A percentile compares a stretch with the other conserved stretches of the same genome.
These are phyloP conservation scores for Aspergillus asperescens DNA, from an alignment of 495 filamentous ascomycete genomes.

Conservation along the genomic window DNA sequence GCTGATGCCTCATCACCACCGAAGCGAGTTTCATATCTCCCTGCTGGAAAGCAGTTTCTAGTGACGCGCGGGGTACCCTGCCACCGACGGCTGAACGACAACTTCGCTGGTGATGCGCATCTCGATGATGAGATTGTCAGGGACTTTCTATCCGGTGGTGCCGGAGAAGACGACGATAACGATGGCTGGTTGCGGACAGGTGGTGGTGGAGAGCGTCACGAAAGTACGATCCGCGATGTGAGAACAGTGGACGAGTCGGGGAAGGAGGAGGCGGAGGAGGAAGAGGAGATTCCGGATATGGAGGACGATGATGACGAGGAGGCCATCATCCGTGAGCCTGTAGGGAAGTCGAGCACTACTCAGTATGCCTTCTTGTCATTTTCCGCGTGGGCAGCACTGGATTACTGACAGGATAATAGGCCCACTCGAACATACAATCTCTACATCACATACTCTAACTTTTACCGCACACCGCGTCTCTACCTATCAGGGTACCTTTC, in stretches of 20 bases:
- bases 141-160: conserved; percentile 64
- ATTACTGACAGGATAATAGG: conserved; percentile 38
- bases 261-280: conserved; percentile 67
- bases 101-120: conserved; percentile 82
- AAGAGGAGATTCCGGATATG: conserved; percentile 94
- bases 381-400: not conserved
- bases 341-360: conserved; percentile 50
- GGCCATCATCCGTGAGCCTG: conserved; percentile 84
- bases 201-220: conserved; percentile 51
- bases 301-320: conserved; percentile 98
- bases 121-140: conserved; percentile 78
- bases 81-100: conserved; percentile 82
- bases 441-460: conserved; percentile 95
- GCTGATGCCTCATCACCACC: conserved; percentile 71
- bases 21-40: conserved; percentile 76
- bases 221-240: conserved; percentile 71
- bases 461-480: conserved; percentile 93
- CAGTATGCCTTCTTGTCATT: conserved; percentile 53
- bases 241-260: conserved; percentile 80
- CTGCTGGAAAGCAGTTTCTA: conserved; percentile 88
- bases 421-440: conserved; percentile 88
- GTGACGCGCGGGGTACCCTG: conserved; percentile 93
- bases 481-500: conserved; percentile 88
- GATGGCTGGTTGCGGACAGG: conserved; percentile 90
- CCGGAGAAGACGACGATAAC: conserved; percentile 58